phyloP scores from a whole-genome alignment of 2,329 filamentous ascomycete species.

The Thyridium curvatum region DNA sequence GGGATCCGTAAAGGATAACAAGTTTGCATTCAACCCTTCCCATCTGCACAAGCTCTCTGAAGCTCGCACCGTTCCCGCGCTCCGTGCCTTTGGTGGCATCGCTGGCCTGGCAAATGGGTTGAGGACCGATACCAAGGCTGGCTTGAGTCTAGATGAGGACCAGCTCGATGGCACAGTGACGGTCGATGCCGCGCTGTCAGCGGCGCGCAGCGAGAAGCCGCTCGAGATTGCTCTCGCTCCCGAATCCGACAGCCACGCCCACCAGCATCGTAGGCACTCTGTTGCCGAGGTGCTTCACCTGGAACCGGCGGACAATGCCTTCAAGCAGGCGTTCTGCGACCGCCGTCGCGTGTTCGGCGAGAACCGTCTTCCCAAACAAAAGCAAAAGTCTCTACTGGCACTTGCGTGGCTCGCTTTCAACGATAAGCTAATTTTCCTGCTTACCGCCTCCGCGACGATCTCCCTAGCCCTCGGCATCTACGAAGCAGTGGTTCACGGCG shows the following conservation, averaged over 20 bases:
- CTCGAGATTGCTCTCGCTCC: too few relatives aligned
- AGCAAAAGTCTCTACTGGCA: constrained; percentile 62
- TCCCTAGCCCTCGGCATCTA: constrained; percentile 71
- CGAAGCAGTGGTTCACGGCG: constrained; percentile 47
- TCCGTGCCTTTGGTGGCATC: constrained; percentile 46
- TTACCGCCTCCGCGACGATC: constrained; percentile 66
- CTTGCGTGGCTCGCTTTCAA: constrained; percentile 78
- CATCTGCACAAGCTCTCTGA: constrained; percentile 48
- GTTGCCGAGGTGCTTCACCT: constrained; percentile 18
- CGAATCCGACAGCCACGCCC: too few relatives aligned
- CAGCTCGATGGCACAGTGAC: constrained; percentile 34
- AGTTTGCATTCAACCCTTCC: constrained; percentile 47
- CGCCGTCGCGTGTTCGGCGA: constrained; percentile 64
- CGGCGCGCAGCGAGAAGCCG: constrained; percentile 6
- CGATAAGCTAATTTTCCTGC: constrained; percentile 69
- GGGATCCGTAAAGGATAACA: constrained; percentile 23
- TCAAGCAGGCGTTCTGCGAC: constrained; percentile 41
- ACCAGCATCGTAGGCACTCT: constrained; percentile 19
- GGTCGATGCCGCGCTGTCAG: constrained; percentile 41
- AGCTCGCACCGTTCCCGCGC: constrained; percentile 40
- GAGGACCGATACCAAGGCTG: constrained; percentile 37
- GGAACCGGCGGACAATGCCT: constrained; percentile 19
- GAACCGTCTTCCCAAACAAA: constrained; percentile 62
- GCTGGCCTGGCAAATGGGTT: constrained; percentile 44
- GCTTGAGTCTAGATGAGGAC: constrained; percentile 44